Base-by-base conservation (phyloP, 2,329 filamentous ascomycete genomes). In the Neofusicoccum ribis region DNA sequence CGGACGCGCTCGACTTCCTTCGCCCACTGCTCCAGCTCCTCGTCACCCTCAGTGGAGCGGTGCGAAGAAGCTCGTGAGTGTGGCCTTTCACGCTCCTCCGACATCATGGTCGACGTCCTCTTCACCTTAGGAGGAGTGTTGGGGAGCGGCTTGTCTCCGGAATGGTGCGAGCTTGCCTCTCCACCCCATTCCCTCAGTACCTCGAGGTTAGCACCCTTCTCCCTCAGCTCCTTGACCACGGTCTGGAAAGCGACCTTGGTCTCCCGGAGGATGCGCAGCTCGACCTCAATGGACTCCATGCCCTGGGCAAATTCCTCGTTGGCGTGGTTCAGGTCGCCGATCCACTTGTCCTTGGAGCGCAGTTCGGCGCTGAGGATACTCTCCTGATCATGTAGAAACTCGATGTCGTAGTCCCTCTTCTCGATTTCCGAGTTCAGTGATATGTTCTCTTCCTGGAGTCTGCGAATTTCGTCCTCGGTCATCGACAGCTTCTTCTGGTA, bases 1-100 rank as follows among this genome's bases (percentile, higher is more conserved):
- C 75, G 72, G 15, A 77, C 68, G 17, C 73, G 69, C 46, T 78
- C 75, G 6, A 77, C 69, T 51, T 77, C 74, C 20, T 66, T 69
- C 0, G 72, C 71, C 76, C 76, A 77, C 0, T 69, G 63, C 1
- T 72, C 71, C 3, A 72, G 68, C 15, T 69, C 65, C 12, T 66
- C 67, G 6, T 72, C 70, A 5, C 71, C 69, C n/a, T 59, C 59
- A 12, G 62, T 49, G 37, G 63, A 62, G 12, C 27, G 41, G 47
- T 49, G 44, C 20, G 58, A 50, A 9, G 58, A 54, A 2, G 46
- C 58, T 20, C 41, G 27, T 5, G 63, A 61, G 23, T 17, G 20
- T 46, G 54, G 2, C 27, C 27, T 31, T 31, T 31, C 27, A 7
- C 47, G 54, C 5, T 60, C 51, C 7, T 58, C 52, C 8, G 47